Evolutionary conservation across 2,329 filamentous ascomycete genomes (phyloP).

Genomic region (Alternaria tenuissima): DNA sequence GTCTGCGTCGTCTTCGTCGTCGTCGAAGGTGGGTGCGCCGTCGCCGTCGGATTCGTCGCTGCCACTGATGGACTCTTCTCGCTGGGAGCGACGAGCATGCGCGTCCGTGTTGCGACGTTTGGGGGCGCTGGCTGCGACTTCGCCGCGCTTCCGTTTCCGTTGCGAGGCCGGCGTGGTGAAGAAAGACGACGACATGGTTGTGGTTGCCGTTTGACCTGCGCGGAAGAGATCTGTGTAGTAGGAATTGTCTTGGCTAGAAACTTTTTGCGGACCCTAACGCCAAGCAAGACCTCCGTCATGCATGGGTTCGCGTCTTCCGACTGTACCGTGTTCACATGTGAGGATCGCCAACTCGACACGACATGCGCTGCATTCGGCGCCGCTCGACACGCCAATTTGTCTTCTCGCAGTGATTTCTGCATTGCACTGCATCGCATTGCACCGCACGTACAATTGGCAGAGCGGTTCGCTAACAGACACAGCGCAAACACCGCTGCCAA

Average conservation of each 20-base stretch:
- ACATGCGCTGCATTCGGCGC: background rate
- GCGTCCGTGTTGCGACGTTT: conserved; percentile 66
- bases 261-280: too few relatives aligned
- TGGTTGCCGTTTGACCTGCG: background rate
- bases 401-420: background rate
- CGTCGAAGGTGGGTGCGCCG: conserved; percentile 51
- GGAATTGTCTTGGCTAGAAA: too few relatives aligned
- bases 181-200: conserved; percentile 80
- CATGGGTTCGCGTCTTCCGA: background rate
- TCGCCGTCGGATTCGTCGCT: conserved; percentile 76
- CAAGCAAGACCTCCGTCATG: background rate
- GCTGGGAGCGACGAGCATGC: conserved; percentile 57
- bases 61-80: conserved; percentile 85
- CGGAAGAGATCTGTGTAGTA: too few relatives aligned
- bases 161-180: conserved; percentile 88
- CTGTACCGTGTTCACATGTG: background rate
- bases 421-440: background rate
- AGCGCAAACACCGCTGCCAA: background rate
- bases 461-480: background rate
- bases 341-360: background rate
- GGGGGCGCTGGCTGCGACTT: conserved; percentile 60
- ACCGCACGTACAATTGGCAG: background rate
- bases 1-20: conserved; percentile 36
- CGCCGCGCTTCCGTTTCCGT: conserved; percentile 83
- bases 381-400: background rate